A percentile compares a stretch with the other conserved stretches of the same genome.
Evolutionary conservation across 140 eudicot species (phyloP).

Genomic region (Artemisia princeps): DNA sequence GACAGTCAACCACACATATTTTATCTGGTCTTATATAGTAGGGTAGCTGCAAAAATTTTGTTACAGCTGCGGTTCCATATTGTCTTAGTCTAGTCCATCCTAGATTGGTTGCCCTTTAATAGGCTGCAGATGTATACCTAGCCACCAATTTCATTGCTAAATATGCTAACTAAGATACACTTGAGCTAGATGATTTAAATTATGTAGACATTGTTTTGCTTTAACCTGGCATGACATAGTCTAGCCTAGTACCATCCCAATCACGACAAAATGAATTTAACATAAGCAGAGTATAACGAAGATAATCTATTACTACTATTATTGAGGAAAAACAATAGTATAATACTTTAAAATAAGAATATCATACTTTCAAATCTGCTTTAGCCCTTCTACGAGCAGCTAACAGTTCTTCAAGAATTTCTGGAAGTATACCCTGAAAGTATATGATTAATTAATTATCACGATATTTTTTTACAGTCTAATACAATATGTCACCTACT

Average conservation of each 20-base stretch:
- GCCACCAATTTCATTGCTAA: no score
- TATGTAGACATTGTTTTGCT: neutral
- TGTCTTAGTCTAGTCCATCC: no score
- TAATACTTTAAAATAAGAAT: neutral
- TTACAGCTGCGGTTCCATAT: neutral
- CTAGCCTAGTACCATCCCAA: conserved; percentile 9
- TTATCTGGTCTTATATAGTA: neutral
- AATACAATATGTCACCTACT: conserved; percentile 5
- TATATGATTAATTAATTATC: conserved; percentile 11
- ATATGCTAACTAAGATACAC: no score
- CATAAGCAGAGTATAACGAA: neutral
- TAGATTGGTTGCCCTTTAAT: no score
- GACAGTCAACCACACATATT: no score
- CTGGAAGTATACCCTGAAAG: conserved; percentile 98
- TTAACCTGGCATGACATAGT: neutral
- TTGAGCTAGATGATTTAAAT: no score
- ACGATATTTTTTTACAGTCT: conserved; percentile 8
- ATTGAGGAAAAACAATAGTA: neutral
- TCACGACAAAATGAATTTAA: conserved; percentile 5
- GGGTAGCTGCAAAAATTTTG: neutral
- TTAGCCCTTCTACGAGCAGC: conserved; percentile 97
- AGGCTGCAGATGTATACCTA: no score
- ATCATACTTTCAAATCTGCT: conserved; percentile 81
- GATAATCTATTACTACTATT: neutral
- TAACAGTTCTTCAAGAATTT: conserved; percentile 94